Evolutionary conservation across 371 early-diverging fungal genomes (phyloP).

Genomic region (Mucor circinelloides): DNA sequence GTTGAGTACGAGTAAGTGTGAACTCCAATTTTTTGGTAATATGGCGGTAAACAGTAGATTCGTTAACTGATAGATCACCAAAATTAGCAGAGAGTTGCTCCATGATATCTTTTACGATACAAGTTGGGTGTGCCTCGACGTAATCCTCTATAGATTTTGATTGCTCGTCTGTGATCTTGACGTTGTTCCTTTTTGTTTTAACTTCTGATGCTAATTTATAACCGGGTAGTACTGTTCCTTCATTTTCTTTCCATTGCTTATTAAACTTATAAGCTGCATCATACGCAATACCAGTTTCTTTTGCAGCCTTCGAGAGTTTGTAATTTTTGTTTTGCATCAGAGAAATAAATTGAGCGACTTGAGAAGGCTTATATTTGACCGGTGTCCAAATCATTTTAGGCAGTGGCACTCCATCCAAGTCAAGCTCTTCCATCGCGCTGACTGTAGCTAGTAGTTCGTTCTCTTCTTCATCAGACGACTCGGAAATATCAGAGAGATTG

Average conservation of each 20-base stretch:
- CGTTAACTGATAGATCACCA: no score
- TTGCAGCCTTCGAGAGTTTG: slow-evolving; percentile 16
- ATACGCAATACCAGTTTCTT: slow-evolving; percentile 15
- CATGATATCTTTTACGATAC: slow-evolving; percentile 19
- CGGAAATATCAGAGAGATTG: slow-evolving; percentile 12
- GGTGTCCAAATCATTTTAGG: slow-evolving; percentile 15
- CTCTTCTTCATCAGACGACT: slow-evolving; percentile 12
- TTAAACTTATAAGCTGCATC: slow-evolving; percentile 14
- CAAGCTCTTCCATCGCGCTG: slow-evolving; percentile 12
- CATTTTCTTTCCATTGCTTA: slow-evolving; percentile 17
- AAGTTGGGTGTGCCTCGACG: slow-evolving; percentile 11
- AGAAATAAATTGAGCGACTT: slow-evolving; percentile 17
- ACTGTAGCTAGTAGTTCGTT: slow-evolving; percentile 13
- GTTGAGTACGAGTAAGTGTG: slow-evolving; percentile 25
- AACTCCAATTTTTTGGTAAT: slow-evolving; percentile 26
- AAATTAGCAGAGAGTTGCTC: no score
- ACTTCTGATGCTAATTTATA: slow-evolving; percentile 18
- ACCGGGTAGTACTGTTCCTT: slow-evolving; percentile 16
- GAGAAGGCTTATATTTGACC: slow-evolving; percentile 16
- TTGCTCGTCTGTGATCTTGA: slow-evolving; percentile 8
- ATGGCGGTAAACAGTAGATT: slow-evolving; percentile 23
- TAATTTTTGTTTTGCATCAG: slow-evolving; percentile 12
- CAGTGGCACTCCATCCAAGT: background rate
- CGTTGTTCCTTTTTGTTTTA: slow-evolving; percentile 12
- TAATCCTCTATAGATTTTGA: slow-evolving; percentile 10